These are phyloP conservation scores for Penicillium digitatum DNA, from an alignment of 2,329 filamentous ascomycete genomes.

Conservation along the genomic window DNA sequence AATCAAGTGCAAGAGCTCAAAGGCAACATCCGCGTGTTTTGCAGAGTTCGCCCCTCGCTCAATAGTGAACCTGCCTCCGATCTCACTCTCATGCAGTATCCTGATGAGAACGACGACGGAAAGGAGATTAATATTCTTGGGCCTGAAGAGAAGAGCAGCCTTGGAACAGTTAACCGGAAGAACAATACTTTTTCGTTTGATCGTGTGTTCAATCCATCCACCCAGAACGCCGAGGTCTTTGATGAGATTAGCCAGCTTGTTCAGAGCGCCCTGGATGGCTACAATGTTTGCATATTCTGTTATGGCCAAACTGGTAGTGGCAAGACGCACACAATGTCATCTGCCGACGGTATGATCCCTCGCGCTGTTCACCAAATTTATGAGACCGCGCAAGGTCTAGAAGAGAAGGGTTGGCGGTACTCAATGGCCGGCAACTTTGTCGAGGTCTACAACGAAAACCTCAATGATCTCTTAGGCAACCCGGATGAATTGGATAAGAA, in stretches of 20 bases:
- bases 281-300: constrained; percentile 98
- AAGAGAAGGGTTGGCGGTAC: constrained; percentile 91
- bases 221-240: constrained; percentile 82
- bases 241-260: constrained; percentile 95
- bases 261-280: constrained; percentile 92
- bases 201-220: constrained; percentile 75
- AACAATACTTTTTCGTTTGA: constrained; percentile 88
- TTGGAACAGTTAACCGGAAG: constrained; percentile 72
- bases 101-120: constrained; percentile 73
- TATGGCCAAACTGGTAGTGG: constrained; percentile 97
- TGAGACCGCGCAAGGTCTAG: constrained; percentile 73
- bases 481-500: constrained; percentile 70
- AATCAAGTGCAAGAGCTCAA: constrained; percentile 98
- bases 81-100: constrained; percentile 71
- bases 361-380: constrained; percentile 92
- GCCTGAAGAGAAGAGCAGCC: constrained; percentile 75
- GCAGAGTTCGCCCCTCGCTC: constrained; percentile 77
- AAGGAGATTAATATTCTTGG: constrained; percentile 82
- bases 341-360: constrained; percentile 88
- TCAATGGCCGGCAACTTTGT: constrained; percentile 92
- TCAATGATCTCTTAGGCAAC: constrained; percentile 80
- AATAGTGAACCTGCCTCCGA: constrained; percentile 55
- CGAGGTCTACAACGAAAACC: constrained; percentile 96
- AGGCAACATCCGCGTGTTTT: constrained; percentile 98
- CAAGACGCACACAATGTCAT: constrained; percentile 96